phyloP scores from a whole-genome alignment of 345 rosid species.

The Cardiospermum halicacabum region DNA sequence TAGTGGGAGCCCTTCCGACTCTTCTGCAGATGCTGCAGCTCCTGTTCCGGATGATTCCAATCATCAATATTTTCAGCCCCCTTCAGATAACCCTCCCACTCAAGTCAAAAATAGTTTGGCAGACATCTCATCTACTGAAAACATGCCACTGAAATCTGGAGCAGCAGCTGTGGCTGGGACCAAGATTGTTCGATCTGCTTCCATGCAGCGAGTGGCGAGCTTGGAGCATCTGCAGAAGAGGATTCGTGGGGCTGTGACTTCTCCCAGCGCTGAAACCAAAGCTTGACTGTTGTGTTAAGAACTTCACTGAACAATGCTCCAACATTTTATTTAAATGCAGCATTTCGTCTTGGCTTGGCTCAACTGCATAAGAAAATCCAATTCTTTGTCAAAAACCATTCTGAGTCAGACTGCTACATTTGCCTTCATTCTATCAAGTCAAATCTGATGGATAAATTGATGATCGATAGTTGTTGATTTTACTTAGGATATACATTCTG shows the following conservation, averaged over 20 bases:
- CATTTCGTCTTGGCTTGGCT: conserved; percentile 6
- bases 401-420: conserved; percentile 4
- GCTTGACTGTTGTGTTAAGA: conserved; percentile 7
- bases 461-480: conserved; percentile 4
- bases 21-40: conserved; percentile 49
- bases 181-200: conserved; percentile 61
- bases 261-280: conserved; percentile 19
- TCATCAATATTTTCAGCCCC: conserved; percentile 29
- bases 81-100: conserved; percentile 19
- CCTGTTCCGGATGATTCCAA: conserved; percentile 46
- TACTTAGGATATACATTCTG: not conserved
- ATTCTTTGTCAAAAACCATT: conserved; percentile 14
- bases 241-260: conserved; percentile 47
- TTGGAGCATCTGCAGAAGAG: conserved; percentile 89
- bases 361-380: conserved; percentile 2
- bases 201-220: conserved; percentile 82
- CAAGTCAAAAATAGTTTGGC: conserved; percentile 29
- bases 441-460: conserved; percentile 14
- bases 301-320: conserved; percentile 1
- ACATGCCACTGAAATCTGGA: conserved; percentile 26
- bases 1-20: conserved; percentile 43
- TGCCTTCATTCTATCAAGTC: conserved; percentile 6
- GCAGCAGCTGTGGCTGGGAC: conserved; percentile 27
- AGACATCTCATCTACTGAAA: conserved; percentile 44
- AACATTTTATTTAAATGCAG: conserved; percentile 9